Percentiles rank a stretch among this genome's conserved stretches.
phyloP scores from a whole-genome alignment of 2,329 filamentous ascomycete species.

The Sarocladium brachiariae region DNA sequence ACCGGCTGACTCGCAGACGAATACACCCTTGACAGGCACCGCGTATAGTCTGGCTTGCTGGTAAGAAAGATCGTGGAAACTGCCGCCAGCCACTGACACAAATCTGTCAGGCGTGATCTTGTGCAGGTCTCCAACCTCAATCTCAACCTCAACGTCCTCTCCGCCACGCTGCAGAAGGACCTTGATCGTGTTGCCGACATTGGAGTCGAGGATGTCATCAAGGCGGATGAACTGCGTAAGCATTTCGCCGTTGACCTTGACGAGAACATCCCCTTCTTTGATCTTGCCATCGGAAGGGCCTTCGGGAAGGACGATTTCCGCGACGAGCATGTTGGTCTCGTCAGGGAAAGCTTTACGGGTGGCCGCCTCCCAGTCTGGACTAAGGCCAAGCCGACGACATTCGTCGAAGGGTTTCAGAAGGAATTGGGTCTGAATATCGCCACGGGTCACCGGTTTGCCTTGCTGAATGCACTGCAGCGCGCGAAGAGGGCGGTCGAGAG shows the following conservation, averaged over 20 bases:
- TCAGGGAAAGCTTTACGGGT: constrained; percentile 79
- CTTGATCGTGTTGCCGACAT: constrained; percentile 69
- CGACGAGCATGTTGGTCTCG: constrained; percentile 94
- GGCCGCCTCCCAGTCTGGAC: constrained; percentile 76
- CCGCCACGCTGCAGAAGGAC: constrained; percentile 85
- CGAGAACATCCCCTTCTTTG: constrained; percentile 86
- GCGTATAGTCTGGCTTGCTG: constrained; percentile 96
- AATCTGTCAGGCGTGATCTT: constrained; percentile 94
- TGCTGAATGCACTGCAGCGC: constrained; percentile 81
- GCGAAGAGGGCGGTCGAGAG: constrained; percentile 80
- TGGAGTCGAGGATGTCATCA: constrained; percentile 86
- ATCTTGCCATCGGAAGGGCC: constrained; percentile 83
- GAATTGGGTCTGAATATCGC: constrained; percentile 98
- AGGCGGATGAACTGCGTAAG: constrained; percentile 88
- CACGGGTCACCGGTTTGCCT: constrained; percentile 69
- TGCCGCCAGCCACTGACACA: constrained; percentile 85
- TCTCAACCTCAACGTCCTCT: constrained; percentile 75
- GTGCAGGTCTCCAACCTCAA: constrained; percentile 84
- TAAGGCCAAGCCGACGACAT: constrained; percentile 81
- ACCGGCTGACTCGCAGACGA: constrained; percentile 87
- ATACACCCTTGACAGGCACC: constrained; percentile 86
- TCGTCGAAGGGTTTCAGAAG: constrained; percentile 96
- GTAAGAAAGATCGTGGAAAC: constrained; percentile 95
- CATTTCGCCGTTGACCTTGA: constrained; percentile 89
- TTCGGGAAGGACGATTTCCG: constrained; percentile 87